Evolutionary conservation across 169 alveolate species (phyloP), one percentile per base, ranked within the genome.

Genomic region (Perkinsus marinus): DNA sequence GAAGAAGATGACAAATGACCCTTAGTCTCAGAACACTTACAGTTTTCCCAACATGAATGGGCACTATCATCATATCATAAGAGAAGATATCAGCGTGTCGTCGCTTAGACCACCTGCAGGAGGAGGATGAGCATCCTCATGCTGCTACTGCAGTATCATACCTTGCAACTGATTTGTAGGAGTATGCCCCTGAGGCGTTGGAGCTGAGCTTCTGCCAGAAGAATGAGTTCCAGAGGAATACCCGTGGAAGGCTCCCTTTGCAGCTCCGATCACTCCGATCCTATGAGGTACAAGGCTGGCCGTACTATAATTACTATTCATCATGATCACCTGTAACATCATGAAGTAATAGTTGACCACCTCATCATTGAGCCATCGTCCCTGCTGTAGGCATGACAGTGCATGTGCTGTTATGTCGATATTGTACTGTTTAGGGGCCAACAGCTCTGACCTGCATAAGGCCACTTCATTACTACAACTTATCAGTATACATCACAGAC

Each of bases 331-430:
- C 30, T 93, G 94, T 22, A 93, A 68, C 90, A 93, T 68, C 30
- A 93, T 79, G 34, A 93, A 91, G 46, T 93, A 93, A 91, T 91
- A 93, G 79, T 93, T 93, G n/a, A 93, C 92, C 46, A 93, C 39
- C 37, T 93, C 94, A 91, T 93, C 94, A 91, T 93, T 93, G 19
- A 93, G 47, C 94, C 94, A 93, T 69, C 90, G 47, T 6, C 90
- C 92, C 3, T 92, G 92, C 39, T 39, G 91, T 68, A 93, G 39
- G 68, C 94, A 93, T 38, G 79, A 13, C 22, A 57, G 3, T 2
- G 79, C 0, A 57, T 57, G 79, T 57, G 79, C 79, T 57, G 79
- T 57, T 57, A 57, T 57, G 34, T 57, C 79, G 26, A 57, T 57
- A 57, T 57, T 57, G 34, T 19, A 57, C 79, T 57, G 26, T 26